Conservation (phyloP, 129 eudicot species). For the carrot (Daucus carota) region DNA sequence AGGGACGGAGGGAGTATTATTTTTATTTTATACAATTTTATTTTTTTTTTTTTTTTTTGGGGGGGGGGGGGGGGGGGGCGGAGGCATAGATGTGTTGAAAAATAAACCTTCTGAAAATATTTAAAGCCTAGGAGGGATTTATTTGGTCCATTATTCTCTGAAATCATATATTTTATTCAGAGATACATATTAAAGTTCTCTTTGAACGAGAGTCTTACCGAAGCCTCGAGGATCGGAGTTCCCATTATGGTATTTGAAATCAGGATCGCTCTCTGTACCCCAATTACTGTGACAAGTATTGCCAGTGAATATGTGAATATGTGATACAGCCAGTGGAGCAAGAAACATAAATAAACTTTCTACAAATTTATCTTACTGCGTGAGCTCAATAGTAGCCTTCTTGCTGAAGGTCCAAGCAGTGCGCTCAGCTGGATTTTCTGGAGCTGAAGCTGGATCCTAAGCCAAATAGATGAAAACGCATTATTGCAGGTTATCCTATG, state of each 20-base stretch:
- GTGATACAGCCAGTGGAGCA: background rate
- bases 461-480: background rate
- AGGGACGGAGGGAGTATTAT: no score
- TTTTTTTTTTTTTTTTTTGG: no score
- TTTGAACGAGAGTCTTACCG: constrained; percentile 36
- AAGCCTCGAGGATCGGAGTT: constrained; percentile 88
- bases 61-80: no score
- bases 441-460: constrained; percentile 76
- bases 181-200: background rate
- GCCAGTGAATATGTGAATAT: constrained; percentile 3
- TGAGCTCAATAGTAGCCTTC: constrained; percentile 84
- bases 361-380: constrained; percentile 49
- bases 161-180: background rate
- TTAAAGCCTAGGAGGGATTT: background rate
- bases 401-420: constrained; percentile 77
- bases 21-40: no score
- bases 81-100: no score
- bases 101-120: background rate
- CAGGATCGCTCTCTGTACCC: constrained; percentile 86
- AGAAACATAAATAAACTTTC: background rate
- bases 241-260: constrained; percentile 78
- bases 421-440: constrained; percentile 64
- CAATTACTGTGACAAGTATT: constrained; percentile 53
- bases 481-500: background rate
- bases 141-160: background rate